Percentiles rank a stretch among this genome's conserved stretches.
Conservation (phyloP, 148 eudicot species). For the Euryodendron excelsum region DNA sequence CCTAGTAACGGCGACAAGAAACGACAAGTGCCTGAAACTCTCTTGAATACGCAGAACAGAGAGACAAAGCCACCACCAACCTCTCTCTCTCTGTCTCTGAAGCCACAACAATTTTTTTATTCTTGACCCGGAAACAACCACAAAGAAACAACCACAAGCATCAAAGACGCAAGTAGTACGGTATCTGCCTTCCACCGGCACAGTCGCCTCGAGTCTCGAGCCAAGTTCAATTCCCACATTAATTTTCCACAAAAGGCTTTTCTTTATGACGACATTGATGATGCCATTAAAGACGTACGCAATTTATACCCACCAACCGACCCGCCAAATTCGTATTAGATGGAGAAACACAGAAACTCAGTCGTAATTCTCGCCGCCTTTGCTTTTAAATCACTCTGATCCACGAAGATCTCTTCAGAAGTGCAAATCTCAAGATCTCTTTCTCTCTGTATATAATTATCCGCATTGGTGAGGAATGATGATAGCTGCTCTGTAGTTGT, state of each 20-base stretch:
- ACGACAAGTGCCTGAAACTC: background rate
- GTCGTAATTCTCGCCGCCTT: conserved; percentile 51
- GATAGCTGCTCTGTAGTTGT: conserved; percentile 2
- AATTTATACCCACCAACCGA: conserved; percentile 6
- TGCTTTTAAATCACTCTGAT: conserved; percentile 28
- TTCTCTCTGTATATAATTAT: conserved; percentile 2
- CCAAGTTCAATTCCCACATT: conserved; percentile 16
- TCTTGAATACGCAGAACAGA: background rate
- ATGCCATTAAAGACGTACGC: background rate
- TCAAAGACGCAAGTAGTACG: no score
- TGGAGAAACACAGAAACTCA: background rate
- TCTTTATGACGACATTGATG: conserved; percentile 20
- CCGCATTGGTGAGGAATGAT: background rate
- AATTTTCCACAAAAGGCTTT: background rate
- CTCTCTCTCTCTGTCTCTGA: background rate
- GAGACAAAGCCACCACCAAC: background rate
- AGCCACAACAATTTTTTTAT: conserved; percentile 5
- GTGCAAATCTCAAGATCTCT: conserved; percentile 33
- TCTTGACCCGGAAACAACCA: background rate
- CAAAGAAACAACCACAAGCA: background rate
- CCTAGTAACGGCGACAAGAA: no score
- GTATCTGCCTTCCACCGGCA: background rate
- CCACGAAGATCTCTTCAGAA: conserved; percentile 22
- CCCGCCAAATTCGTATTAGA: background rate
- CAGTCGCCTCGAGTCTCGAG: conserved; percentile 14